Evolutionary conservation across 1,139 yeast species (phyloP).

Genomic region (Yamadazyma epiphylla): DNA sequence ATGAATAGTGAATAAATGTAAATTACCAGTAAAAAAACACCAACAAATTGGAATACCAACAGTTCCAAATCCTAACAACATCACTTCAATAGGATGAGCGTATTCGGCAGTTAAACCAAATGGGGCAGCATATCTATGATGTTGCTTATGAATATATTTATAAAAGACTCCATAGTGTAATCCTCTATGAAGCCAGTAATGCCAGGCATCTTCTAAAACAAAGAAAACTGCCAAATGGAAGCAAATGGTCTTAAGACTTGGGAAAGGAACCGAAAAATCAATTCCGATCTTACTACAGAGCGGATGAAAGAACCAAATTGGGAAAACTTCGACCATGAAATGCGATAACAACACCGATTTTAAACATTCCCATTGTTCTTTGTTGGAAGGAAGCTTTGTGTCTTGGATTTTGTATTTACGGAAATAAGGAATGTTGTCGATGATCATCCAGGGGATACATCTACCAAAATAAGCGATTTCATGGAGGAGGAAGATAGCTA

Average conservation of each 20-base stretch:
- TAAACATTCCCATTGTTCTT: slow-evolving; percentile 48
- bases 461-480: slow-evolving; percentile 44
- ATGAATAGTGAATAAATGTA: slow-evolving; percentile 43
- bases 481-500: slow-evolving; percentile 39
- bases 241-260: slow-evolving; percentile 23
- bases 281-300: slow-evolving; percentile 38
- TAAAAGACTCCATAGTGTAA: slow-evolving; percentile 46
- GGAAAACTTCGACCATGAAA: slow-evolving; percentile 43
- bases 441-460: slow-evolving; percentile 44
- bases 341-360: slow-evolving; percentile 43
- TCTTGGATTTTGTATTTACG: slow-evolving; percentile 42
- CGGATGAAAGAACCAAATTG: slow-evolving; percentile 49
- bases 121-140: slow-evolving; percentile 48
- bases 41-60: slow-evolving; percentile 45
- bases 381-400: slow-evolving; percentile 34
- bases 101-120: slow-evolving; percentile 48
- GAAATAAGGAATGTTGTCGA: slow-evolving; percentile 41
- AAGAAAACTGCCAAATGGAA: slow-evolving; percentile 37
- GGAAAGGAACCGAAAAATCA: slow-evolving; percentile 38
- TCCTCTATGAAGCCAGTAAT: slow-evolving; percentile 44
- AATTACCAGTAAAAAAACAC: slow-evolving; percentile 31
- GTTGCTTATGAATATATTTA: slow-evolving; percentile 47
- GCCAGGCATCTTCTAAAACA: slow-evolving; percentile 46
- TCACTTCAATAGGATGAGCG: slow-evolving; percentile 47
- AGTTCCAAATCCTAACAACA: slow-evolving; percentile 43